Conservation (phyloP, 352 stramenopile species). For the Globisporangium radiosum region DNA sequence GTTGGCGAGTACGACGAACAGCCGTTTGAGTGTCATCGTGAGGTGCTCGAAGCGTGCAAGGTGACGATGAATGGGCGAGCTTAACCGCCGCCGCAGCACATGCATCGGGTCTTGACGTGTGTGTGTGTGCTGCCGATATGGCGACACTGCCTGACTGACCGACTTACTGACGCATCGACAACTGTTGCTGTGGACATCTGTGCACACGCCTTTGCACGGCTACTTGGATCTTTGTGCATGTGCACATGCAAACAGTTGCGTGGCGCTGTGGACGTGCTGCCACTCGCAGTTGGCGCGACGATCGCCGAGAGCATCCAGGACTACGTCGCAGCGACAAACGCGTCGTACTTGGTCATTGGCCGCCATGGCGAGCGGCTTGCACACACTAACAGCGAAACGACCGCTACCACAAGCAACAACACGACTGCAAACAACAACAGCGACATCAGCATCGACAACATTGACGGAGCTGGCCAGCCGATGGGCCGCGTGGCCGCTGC, state of each 20-base stretch:
- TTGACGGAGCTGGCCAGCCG: constrained; percentile 1
- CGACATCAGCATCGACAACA: neutral
- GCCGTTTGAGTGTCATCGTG: constrained; percentile 25
- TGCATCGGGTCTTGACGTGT: neutral
- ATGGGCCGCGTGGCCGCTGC: constrained; percentile 32
- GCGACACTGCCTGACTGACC: neutral
- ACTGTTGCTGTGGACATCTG: too few relatives aligned
- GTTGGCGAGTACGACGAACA: constrained; percentile 26
- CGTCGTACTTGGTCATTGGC: constrained; percentile 44
- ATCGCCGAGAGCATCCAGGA: constrained; percentile 48
- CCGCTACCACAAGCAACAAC: too few relatives aligned
- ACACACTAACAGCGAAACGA: too few relatives aligned
- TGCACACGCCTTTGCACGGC: too few relatives aligned
- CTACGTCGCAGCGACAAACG: constrained; percentile 30
- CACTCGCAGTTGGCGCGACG: constrained; percentile 28
- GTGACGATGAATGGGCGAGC: neutral
- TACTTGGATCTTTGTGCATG: neutral
- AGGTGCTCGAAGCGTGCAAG: constrained; percentile 20
- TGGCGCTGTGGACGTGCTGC: constrained; percentile 31
- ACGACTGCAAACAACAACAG: neutral
- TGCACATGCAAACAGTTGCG: constrained; percentile 15
- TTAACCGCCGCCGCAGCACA: neutral
- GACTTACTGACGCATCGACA: neutral
- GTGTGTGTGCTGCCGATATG: too few relatives aligned
- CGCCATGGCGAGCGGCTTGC: constrained; percentile 17